A percentile compares a stretch with the other conserved stretches of the same genome.
Conservation (phyloP, 2,329 filamentous ascomycete species). For the Pseudodiploospora longispora region DNA sequence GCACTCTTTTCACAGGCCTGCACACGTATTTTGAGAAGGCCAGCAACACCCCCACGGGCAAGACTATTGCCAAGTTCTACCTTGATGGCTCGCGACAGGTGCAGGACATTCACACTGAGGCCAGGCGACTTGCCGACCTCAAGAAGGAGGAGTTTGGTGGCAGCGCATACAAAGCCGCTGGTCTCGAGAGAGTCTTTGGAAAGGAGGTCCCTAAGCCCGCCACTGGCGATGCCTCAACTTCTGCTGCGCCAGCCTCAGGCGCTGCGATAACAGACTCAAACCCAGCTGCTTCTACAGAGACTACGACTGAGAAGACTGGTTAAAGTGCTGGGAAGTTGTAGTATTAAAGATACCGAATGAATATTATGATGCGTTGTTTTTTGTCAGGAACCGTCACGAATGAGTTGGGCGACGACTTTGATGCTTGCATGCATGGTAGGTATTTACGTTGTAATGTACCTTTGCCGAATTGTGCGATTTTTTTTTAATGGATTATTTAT, state of each 20-base stretch:
- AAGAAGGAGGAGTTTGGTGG: constrained; percentile 62
- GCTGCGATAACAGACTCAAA: constrained; percentile 11
- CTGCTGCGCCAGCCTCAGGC: constrained; percentile 5
- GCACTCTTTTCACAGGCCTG: constrained; percentile 55
- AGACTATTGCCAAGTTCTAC: constrained; percentile 85
- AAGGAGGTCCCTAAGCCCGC: constrained; percentile 37
- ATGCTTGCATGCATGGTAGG: too few relatives aligned
- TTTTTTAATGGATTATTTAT: too few relatives aligned
- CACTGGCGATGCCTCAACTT: constrained; percentile 10
- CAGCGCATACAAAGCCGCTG: constrained; percentile 51
- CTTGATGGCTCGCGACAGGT: constrained; percentile 78
- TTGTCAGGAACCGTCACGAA: too few relatives aligned
- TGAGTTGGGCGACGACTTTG: too few relatives aligned
- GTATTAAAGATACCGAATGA: too few relatives aligned
- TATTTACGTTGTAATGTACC: too few relatives aligned
- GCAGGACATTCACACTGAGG: constrained; percentile 87
- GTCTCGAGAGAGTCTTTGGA: constrained; percentile 50
- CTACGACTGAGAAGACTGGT: constrained; percentile 3
- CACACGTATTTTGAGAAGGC: constrained; percentile 94
- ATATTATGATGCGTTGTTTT: too few relatives aligned
- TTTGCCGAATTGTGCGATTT: too few relatives aligned
- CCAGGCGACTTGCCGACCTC: constrained; percentile 75
- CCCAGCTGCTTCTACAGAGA: background rate
- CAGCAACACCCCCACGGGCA: constrained; percentile 74
- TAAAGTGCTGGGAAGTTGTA: background rate